Evolutionary conservation across 2,329 filamentous ascomycete species (phyloP), one percentile per base, ranked within the genome.

Genomic region (Escovopsis sp.): DNA sequence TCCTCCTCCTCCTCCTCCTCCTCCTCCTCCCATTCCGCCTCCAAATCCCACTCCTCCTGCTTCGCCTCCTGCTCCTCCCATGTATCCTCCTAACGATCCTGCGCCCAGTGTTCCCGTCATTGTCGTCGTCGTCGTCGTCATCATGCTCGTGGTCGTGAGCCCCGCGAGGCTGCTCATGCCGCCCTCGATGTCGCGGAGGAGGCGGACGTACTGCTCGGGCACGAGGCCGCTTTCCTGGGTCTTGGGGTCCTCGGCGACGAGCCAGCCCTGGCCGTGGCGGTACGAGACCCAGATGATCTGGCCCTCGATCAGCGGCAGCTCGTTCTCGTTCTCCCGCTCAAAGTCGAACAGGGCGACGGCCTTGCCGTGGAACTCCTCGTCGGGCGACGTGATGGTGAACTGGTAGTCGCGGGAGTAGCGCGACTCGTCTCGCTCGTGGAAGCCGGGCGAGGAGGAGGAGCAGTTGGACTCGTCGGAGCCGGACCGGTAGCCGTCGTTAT

Each of bases 201-300:
- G 65, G 13, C 90, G 77, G 29, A 98, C 90, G 52, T 96, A 98
- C 56, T 92, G 87, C 57, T 98, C 90, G 0, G 90, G 90, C 2
- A 98, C 90, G 26, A 98, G 68, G 1, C 90, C 90, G 49, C 85
- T 93, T 60, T 98, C 90, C 45, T 76, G 85, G 1, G 86, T 94
- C 56, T 85, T 87, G 11, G 88, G 87, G 50, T 98, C 90, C 60
- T 94, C 84, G 4, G 90, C 90, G 17, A 98, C 90, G 35, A 98
- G 68, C 90, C 90, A 98, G 37, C 90, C 90, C 58, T 96, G 86
- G 13, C 88, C 88, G 52, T 96, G 87, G 30, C 90, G 73, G 56
- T 96, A 98, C 13, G 85, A 93, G 17, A 98, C 87, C 65, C 90
- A 81, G 38, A 98, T 94, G 38, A 94, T 84, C 52, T 98, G 90